phyloP scores from a whole-genome alignment of 2,329 filamentous ascomycete genomes.

The Cordyceps pruinosa region DNA sequence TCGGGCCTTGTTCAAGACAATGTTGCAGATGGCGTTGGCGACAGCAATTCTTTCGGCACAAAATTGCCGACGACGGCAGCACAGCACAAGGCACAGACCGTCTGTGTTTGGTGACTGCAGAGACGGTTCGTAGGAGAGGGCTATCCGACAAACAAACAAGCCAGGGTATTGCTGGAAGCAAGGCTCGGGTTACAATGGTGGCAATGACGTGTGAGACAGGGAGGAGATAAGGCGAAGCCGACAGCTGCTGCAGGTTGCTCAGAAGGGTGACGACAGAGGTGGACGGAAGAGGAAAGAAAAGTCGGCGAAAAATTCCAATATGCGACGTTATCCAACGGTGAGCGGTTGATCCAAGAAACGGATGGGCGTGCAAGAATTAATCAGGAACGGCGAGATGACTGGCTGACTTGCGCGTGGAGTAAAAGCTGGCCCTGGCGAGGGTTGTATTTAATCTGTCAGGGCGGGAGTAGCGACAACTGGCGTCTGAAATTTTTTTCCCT shows the following conservation, averaged over 20 bases:
- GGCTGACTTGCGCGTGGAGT: background rate
- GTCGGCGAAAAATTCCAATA: background rate
- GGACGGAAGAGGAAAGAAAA: background rate
- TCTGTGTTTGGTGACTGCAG: background rate
- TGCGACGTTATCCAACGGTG: background rate
- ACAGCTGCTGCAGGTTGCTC: background rate
- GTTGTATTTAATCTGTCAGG: conserved; percentile 9
- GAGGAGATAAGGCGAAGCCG: conserved; percentile 10
- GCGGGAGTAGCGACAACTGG: background rate
- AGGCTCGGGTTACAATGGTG: background rate
- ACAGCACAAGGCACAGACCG: conserved; percentile 5
- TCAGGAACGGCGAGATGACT: background rate
- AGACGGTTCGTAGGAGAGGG: background rate
- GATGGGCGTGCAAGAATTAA: background rate
- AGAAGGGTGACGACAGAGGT: background rate
- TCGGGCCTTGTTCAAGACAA: conserved; percentile 9
- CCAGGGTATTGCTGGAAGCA: background rate
- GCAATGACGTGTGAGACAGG: conserved; percentile 9
- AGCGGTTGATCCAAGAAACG: background rate
- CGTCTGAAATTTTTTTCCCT: background rate
- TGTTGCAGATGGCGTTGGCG: conserved; percentile 10
- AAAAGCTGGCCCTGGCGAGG: conserved; percentile 2
- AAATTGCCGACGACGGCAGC: conserved; percentile 10
- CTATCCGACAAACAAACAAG: conserved; percentile 1
- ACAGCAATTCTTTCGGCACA: conserved; percentile 7